Evolutionary conservation across 202 grass and related monocot species (phyloP).

Genomic region (Dendrocalamus latiflorus): DNA sequence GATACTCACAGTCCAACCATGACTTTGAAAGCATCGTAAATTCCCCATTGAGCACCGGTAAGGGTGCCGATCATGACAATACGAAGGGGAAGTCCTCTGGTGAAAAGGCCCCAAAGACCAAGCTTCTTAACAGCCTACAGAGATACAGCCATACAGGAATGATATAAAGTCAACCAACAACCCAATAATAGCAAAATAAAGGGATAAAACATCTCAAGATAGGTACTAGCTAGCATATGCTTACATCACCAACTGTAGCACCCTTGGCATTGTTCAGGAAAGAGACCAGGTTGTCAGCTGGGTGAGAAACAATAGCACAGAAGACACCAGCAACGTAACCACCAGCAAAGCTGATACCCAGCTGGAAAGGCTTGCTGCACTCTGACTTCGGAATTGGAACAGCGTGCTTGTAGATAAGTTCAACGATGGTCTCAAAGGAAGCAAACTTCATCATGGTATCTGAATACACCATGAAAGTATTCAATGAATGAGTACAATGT

Average conservation of each 20-base stretch:
- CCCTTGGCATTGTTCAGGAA: constrained; percentile 92
- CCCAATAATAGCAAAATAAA: not conserved
- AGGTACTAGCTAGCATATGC: constrained; percentile 1
- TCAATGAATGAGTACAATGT: not conserved
- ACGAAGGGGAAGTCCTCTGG: constrained; percentile 78
- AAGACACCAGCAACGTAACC: constrained; percentile 85
- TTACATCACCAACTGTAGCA: constrained; percentile 80
- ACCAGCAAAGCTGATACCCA: constrained; percentile 78
- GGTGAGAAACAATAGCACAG: constrained; percentile 83
- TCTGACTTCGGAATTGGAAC: constrained; percentile 61
- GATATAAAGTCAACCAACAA: not conserved
- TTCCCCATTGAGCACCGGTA: constrained; percentile 89
- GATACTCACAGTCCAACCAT: constrained; percentile 93
- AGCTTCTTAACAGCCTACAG: constrained; percentile 70
- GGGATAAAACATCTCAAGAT: not conserved
- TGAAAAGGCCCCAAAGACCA: constrained; percentile 67
- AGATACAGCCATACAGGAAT: constrained; percentile 14
- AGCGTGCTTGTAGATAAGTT: constrained; percentile 74
- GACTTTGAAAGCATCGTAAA: constrained; percentile 88
- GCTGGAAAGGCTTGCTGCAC: constrained; percentile 58
- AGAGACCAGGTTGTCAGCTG: constrained; percentile 80
- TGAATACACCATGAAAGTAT: constrained; percentile 22
- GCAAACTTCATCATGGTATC: constrained; percentile 99
- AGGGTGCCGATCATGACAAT: constrained; percentile 94
- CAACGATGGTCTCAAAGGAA: constrained; percentile 77